Conservation (phyloP, 345 rosid genomes). For the Balakata baccata region DNA sequence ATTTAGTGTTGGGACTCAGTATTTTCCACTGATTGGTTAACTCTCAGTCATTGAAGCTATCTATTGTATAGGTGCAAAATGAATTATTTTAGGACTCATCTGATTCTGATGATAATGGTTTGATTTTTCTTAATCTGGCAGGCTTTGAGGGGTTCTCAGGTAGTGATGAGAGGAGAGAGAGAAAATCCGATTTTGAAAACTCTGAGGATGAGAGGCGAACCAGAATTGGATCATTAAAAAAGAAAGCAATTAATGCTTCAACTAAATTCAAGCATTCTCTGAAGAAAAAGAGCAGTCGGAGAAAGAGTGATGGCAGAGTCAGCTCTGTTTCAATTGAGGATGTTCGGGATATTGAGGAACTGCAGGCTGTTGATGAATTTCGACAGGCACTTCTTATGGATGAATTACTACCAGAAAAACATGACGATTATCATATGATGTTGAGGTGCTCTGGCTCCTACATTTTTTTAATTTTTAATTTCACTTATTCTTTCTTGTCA, state of each 20-base stretch:
- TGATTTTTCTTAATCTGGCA: conserved; percentile 19
- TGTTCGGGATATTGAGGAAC: conserved; percentile 84
- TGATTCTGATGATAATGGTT: conserved; percentile 8
- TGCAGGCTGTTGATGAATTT: conserved; percentile 82
- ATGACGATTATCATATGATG: conserved; percentile 96
- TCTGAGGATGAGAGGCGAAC: conserved; percentile 98
- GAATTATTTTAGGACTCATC: background rate
- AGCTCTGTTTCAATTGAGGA: conserved; percentile 99
- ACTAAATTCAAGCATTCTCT: conserved; percentile 86
- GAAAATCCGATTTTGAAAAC: conserved; percentile 93
- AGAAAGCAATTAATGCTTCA: conserved; percentile 91
- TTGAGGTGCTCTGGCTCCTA: conserved; percentile 45
- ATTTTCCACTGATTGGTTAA: background rate
- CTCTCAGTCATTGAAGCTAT: background rate
- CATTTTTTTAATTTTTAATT: background rate
- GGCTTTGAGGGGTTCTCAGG: conserved; percentile 95
- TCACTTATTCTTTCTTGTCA: background rate
- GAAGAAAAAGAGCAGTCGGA: conserved; percentile 74
- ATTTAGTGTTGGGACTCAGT: background rate
- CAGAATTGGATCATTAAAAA: conserved; percentile 84
- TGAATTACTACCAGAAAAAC: conserved; percentile 68
- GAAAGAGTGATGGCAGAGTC: conserved; percentile 81
- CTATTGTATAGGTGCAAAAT: background rate
- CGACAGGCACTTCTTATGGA: conserved; percentile 80
- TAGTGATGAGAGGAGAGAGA: conserved; percentile 87